Conservation (phyloP, 345 rosid genomes). For the Conringia planisiliqua region DNA sequence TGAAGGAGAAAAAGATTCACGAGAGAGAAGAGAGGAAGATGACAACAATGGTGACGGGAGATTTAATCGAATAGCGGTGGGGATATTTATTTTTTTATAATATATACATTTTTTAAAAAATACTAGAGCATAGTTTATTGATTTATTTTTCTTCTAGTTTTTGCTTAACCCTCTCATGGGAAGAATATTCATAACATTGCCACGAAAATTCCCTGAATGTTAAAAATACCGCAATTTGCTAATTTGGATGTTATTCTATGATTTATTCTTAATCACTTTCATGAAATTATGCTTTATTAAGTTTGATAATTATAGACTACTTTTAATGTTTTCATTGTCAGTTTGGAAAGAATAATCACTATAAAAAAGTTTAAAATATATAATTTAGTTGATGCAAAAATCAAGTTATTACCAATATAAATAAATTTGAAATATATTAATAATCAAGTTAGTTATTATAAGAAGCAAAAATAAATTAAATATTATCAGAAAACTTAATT, state of each 20-base stretch:
- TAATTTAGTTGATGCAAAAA: no score
- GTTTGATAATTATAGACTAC: not conserved
- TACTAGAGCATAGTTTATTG: not conserved
- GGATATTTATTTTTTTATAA: not conserved
- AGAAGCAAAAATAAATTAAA: no score
- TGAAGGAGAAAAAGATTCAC: conserved; percentile 12
- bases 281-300: not conserved
- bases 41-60: conserved; percentile 35
- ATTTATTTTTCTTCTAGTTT: not conserved
- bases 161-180: not conserved
- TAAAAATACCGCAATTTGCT: not conserved
- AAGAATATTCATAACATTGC: no score
- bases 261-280: not conserved
- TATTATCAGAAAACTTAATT: no score
- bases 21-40: conserved; percentile 31
- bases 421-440: no score
- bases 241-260: not conserved
- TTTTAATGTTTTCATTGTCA: not conserved
- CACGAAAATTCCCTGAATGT: no score
- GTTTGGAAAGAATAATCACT: not conserved
- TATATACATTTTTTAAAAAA: not conserved
- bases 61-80: conserved; percentile 14
- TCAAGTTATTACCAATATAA: no score
- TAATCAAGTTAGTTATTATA: no score
- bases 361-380: no score